Evolutionary conservation across 495 filamentous ascomycete genomes (phyloP), one percentile per base, ranked within the genome.

Genomic region (Aspergillus taichungensis): DNA sequence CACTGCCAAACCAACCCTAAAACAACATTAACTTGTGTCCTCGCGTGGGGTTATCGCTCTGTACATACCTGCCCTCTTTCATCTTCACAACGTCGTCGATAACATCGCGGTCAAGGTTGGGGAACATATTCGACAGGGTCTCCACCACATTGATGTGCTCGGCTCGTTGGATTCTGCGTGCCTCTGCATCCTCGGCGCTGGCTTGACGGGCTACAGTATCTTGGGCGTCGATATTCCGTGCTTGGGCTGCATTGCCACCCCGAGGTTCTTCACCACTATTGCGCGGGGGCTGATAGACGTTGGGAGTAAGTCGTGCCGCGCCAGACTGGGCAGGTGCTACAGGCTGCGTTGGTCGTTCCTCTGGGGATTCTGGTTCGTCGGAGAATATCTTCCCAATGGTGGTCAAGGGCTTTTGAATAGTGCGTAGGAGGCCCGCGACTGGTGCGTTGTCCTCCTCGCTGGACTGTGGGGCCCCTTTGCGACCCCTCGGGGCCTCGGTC

Each of bases 301-400:
- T 70, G 6, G 83, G 79, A 30, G 74, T 78, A 5, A 82, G 67
- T 29, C 81, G 73, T n/a, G 78, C 73, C 12, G 70, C 69, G 6
- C 69, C 71, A 24, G 78, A 68, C 43, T 76, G 77, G 13, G 85
- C 77, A 13, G 79, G 77, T 14, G 69, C 57, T 7, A 75, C 69
- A n/a, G 78, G 78, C 14, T 72, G 59, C 42, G 57, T 37, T 0
- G 55, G 46, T 50, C 57, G 59, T 52, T 77, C 72, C 46, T 63
- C 64, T 36, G 44, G 63, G 46, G 42, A 66, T 29, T 71, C 67
- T 33, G 57, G 41, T 1, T 95, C 89, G 39, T 98, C 92, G 1
- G 87, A 87, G 67, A 99, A 97, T 31, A 99, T 96, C 43, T 89
- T 82, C n/a, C 94, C 92, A 57, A 99, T 94, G 11, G 89, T 92